phyloP scores from a whole-genome alignment of 2,329 filamentous ascomycete genomes.

The Emmonsiellopsis sp. region DNA sequence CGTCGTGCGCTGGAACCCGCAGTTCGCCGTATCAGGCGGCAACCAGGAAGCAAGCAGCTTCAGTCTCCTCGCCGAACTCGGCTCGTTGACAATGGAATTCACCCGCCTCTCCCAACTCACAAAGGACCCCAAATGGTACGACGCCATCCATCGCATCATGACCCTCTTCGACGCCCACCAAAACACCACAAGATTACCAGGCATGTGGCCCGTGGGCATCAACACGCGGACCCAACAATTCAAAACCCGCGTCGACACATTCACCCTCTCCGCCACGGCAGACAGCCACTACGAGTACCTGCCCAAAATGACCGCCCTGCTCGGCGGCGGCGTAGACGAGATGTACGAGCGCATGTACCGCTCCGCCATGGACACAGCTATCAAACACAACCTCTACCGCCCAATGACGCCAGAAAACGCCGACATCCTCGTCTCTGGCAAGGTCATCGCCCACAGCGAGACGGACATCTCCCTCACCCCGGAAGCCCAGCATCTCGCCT shows the following conservation, averaged over 20 bases:
- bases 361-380: slow-evolving; percentile 55
- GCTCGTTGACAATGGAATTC: slow-evolving; percentile 32
- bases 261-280: slow-evolving; percentile 47
- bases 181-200: slow-evolving; percentile 25
- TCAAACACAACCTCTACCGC: slow-evolving; percentile 65
- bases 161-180: slow-evolving; percentile 25
- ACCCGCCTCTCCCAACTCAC: slow-evolving; percentile 32
- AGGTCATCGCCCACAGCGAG: slow-evolving; percentile 27
- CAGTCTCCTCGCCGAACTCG: slow-evolving; percentile 25
- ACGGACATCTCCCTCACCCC: slow-evolving; percentile 25
- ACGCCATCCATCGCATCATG: slow-evolving; percentile 27
- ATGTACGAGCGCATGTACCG: slow-evolving; percentile 62
- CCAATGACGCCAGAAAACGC: slow-evolving; percentile 61
- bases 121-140: slow-evolving; percentile 27
- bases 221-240: slow-evolving; percentile 18
- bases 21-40: slow-evolving; percentile 13
- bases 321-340: slow-evolving; percentile 61
- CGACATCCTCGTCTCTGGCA: slow-evolving; percentile 64
- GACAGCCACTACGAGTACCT: slow-evolving; percentile 52
- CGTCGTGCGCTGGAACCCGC: slow-evolving; percentile 13
- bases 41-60: slow-evolving; percentile 17
- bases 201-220: slow-evolving; percentile 30
- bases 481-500: slow-evolving; percentile 42
- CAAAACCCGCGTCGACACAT: slow-evolving; percentile 22
- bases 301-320: slow-evolving; percentile 58